Conservation (phyloP, 495 filamentous ascomycete genomes). For the Penicillium egyptiacum region DNA sequence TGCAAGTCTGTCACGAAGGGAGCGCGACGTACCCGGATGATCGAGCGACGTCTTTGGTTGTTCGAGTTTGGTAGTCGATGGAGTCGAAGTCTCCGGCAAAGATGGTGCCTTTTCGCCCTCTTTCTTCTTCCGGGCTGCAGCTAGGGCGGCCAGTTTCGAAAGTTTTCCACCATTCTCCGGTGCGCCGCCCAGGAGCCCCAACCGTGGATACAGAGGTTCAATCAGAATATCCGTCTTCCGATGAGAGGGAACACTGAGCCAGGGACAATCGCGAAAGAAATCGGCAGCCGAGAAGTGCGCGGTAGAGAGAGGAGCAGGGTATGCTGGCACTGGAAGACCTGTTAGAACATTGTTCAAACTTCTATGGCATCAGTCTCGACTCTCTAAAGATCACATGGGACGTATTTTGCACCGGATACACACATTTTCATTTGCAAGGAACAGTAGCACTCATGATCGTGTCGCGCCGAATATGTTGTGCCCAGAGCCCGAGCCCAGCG, state of each 20-base stretch:
- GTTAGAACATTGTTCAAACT: conserved; percentile 47
- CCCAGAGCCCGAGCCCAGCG: conserved; percentile 37
- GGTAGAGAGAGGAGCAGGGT: conserved; percentile 27
- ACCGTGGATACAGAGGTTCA: conserved; percentile 56
- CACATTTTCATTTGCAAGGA: conserved; percentile 15
- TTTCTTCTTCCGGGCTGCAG: conserved; percentile 83
- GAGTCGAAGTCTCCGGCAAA: conserved; percentile 13
- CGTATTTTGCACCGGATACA: conserved; percentile 17
- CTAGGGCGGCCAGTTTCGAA: conserved; percentile 87
- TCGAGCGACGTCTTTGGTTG: conserved; percentile 26
- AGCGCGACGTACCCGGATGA: conserved; percentile 25
- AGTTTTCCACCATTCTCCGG: conserved; percentile 59
- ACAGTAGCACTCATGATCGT: conserved; percentile 2
- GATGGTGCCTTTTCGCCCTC: conserved; percentile 57
- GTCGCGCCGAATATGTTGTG: not conserved
- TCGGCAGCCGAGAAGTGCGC: conserved; percentile 47
- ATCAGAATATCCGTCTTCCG: conserved; percentile 67
- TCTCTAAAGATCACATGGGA: conserved; percentile 14
- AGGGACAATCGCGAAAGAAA: conserved; percentile 84
- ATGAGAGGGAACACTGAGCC: conserved; percentile 72
- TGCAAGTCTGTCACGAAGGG: conserved; percentile 41
- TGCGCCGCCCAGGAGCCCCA: conserved; percentile 75
- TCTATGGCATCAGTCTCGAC: conserved; percentile 38
- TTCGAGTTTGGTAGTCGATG: conserved; percentile 11
- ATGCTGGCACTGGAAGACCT: conserved; percentile 42